Evolutionary conservation across 1,284 basidiomycete species (phyloP).

Genomic region (Trichosporon asahii): DNA sequence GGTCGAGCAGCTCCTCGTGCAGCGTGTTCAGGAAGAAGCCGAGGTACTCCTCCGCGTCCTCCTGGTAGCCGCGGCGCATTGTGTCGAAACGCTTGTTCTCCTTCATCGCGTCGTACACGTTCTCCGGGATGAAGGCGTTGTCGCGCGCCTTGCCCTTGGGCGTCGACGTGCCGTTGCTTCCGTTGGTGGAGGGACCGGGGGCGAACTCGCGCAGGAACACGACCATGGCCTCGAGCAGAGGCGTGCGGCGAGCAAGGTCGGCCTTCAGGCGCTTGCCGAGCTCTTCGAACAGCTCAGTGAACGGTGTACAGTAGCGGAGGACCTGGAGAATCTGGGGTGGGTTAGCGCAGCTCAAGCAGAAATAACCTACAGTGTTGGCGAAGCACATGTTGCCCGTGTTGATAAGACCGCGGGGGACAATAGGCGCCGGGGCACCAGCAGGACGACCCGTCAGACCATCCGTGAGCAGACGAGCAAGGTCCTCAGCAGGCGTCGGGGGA

Average conservation of each 20-base stretch:
- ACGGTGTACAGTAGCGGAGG: constrained; percentile 82
- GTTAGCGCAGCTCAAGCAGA: background rate
- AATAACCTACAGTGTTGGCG: constrained; percentile 68
- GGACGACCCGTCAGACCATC: constrained; percentile 44
- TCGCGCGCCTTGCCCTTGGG: constrained; percentile 32
- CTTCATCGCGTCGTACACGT: constrained; percentile 94
- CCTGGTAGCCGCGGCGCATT: constrained; percentile 92
- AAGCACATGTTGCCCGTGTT: constrained; percentile 99
- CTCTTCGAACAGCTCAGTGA: constrained; percentile 73
- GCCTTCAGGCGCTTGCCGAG: constrained; percentile 60
- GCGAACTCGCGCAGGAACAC: constrained; percentile 77
- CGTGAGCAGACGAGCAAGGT: constrained; percentile 61
- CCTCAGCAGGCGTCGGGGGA: constrained; percentile 56
- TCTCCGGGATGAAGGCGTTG: constrained; percentile 78
- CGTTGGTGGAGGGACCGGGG: constrained; percentile 21
- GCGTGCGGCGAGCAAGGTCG: constrained; percentile 59
- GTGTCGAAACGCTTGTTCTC: constrained; percentile 89
- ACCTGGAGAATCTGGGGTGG: constrained; percentile 69
- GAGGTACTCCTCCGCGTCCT: constrained; percentile 98
- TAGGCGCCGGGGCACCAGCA: constrained; percentile 34
- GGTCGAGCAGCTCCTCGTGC: constrained; percentile 81
- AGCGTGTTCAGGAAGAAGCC: constrained; percentile 94
- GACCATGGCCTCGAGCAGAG: constrained; percentile 77
- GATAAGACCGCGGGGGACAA: constrained; percentile 71
- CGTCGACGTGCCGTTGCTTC: constrained; percentile 27